Evolutionary conservation across 305 asterid genomes (phyloP).

Genomic region (Fraxinus greggii): DNA sequence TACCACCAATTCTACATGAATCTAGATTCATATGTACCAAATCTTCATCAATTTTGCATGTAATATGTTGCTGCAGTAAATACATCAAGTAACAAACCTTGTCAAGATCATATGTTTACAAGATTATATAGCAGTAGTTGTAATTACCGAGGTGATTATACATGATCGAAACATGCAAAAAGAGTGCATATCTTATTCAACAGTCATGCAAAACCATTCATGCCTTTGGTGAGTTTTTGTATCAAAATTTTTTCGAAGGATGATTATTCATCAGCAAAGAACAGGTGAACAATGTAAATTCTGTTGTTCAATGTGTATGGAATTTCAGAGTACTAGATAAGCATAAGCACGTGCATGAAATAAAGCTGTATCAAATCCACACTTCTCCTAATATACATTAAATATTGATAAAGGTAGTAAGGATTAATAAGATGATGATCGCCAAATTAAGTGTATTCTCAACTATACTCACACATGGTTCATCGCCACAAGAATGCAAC

Average conservation of each 20-base stretch:
- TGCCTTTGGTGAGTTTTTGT: constrained; percentile 2
- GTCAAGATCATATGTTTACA: constrained; percentile 4
- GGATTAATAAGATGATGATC: constrained; percentile 1
- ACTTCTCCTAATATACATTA: not conserved
- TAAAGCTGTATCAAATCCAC: not conserved
- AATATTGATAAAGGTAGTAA: not conserved
- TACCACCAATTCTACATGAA: constrained; percentile 42
- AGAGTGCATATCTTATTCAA: not conserved
- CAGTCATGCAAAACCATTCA: not conserved
- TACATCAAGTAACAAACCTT: constrained; percentile 23
- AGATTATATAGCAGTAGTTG: constrained; percentile 7
- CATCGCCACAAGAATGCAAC: constrained; percentile 41
- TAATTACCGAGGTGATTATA: not conserved
- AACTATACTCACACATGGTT: constrained; percentile 57
- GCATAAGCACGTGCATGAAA: not conserved
- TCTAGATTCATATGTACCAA: constrained; percentile 49
- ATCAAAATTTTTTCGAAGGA: not conserved
- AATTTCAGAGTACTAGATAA: constrained; percentile 12
- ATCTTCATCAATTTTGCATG: constrained; percentile 61
- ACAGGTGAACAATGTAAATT: not conserved
- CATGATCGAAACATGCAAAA: not conserved
- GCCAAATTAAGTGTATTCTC: not conserved
- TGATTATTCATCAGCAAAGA: not conserved
- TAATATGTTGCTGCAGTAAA: constrained; percentile 56
- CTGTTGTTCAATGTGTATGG: constrained; percentile 1